Conservation (phyloP, 805 yeast species). For the Suhomyces prunicola region DNA sequence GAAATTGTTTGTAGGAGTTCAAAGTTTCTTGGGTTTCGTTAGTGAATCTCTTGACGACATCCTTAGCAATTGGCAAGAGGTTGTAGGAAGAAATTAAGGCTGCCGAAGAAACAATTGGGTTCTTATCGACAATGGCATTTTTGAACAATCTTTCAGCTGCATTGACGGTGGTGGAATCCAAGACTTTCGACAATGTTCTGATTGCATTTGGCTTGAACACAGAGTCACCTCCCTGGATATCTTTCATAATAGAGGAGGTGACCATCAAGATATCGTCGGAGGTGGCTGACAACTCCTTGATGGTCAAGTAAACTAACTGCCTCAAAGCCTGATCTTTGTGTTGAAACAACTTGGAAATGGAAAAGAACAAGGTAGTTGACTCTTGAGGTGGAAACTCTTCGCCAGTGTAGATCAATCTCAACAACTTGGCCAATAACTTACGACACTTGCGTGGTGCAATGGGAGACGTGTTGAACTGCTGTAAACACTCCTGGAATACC, state of each 20-base stretch:
- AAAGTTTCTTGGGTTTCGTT: slow-evolving; percentile 95
- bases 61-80: slow-evolving; percentile 82
- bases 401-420: slow-evolving; percentile 80
- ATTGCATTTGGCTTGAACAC: slow-evolving; percentile 92
- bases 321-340: slow-evolving; percentile 84
- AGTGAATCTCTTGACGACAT: slow-evolving; percentile 88
- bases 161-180: slow-evolving; percentile 87
- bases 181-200: slow-evolving; percentile 83
- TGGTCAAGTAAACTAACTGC: slow-evolving; percentile 90
- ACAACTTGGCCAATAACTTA: slow-evolving; percentile 70
- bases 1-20: slow-evolving; percentile 54
- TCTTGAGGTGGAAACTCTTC: slow-evolving; percentile 84
- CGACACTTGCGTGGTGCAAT: slow-evolving; percentile 88
- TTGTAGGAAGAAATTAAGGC: slow-evolving; percentile 91
- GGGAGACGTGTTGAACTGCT: slow-evolving; percentile 88
- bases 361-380: slow-evolving; percentile 88
- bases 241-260: slow-evolving; percentile 96
- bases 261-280: slow-evolving; percentile 96
- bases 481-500: slow-evolving; percentile 90
- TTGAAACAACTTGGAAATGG: slow-evolving; percentile 91
- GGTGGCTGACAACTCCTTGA: slow-evolving; percentile 80
- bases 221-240: slow-evolving; percentile 84
- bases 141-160: slow-evolving; percentile 91
- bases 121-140: slow-evolving; percentile 86
- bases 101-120: slow-evolving; percentile 88